These are phyloP conservation scores for Vigna unguiculata DNA, from an alignment of 306 rosid species.

Conservation along the genomic window DNA sequence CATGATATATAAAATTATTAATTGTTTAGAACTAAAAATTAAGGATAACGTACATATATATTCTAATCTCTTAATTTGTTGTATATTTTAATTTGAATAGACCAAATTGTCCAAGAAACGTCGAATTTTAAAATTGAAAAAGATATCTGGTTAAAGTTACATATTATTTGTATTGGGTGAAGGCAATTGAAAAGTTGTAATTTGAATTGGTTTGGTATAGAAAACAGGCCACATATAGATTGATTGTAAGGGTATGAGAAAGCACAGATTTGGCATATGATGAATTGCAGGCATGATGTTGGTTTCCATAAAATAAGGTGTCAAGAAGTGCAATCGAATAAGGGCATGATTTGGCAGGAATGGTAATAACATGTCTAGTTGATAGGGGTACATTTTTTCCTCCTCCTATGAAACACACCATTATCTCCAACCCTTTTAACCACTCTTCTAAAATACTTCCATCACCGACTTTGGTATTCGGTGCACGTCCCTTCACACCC, in stretches of 20 bases:
- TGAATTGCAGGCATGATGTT: constrained; percentile 40
- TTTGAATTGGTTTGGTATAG: constrained; percentile 38
- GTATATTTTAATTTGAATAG: no score
- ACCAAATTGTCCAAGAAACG: no score
- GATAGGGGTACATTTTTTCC: constrained; percentile 48
- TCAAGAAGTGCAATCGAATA: constrained; percentile 33
- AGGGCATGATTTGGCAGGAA: no score
- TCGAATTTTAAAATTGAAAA: no score
- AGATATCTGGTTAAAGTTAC: constrained; percentile 15
- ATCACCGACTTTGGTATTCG: no score
- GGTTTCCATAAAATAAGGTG: constrained; percentile 50
- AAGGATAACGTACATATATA: no score
- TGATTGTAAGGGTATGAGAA: constrained; percentile 39
- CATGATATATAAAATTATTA: no score
- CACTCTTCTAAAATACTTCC: constrained; percentile 45
- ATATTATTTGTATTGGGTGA: constrained; percentile 18
- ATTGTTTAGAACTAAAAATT: no score
- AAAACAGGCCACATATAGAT: no score
- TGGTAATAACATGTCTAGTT: constrained; percentile 62
- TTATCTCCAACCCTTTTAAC: constrained; percentile 48
- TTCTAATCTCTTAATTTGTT: no score
- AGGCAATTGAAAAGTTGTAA: constrained; percentile 20
- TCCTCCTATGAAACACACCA: constrained; percentile 50
- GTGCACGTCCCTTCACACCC: constrained; percentile 34
- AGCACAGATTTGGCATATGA: constrained; percentile 49